phyloP scores from a whole-genome alignment of 139 green algal species.

The Zygnema cylindricum region DNA sequence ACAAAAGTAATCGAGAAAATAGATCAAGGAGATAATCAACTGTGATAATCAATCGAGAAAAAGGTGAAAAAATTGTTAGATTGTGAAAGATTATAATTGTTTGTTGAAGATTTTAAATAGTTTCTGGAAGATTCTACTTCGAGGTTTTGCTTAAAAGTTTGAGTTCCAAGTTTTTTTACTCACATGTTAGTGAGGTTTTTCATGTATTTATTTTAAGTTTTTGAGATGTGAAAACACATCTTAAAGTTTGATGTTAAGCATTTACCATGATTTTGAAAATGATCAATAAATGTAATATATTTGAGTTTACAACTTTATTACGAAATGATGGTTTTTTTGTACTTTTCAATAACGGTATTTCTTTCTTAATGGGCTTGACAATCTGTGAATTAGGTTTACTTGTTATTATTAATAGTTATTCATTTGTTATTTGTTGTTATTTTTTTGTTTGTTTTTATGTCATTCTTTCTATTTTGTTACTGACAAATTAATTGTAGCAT shows the following conservation, averaged over 20 bases:
- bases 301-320: not conserved
- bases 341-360: constrained; percentile 9
- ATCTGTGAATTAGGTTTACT: no score
- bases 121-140: not conserved
- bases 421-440: no score
- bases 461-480: no score
- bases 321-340: not conserved
- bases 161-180: not conserved
- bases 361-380: no score
- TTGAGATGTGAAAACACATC: not conserved
- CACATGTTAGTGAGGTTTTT: not conserved
- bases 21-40: not conserved
- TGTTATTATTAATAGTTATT: no score
- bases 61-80: not conserved
- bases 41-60: not conserved
- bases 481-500: no score
- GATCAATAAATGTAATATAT: not conserved
- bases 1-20: not conserved
- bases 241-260: no score
- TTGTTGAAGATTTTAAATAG: not conserved
- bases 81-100: not conserved
- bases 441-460: no score
- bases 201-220: not conserved
- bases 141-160: not conserved
- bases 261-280: constrained; percentile 3